Percentiles rank a stretch among this genome's conserved stretches.
phyloP scores from a whole-genome alignment of 345 rosid species.

The Pugionium dolabratum region DNA sequence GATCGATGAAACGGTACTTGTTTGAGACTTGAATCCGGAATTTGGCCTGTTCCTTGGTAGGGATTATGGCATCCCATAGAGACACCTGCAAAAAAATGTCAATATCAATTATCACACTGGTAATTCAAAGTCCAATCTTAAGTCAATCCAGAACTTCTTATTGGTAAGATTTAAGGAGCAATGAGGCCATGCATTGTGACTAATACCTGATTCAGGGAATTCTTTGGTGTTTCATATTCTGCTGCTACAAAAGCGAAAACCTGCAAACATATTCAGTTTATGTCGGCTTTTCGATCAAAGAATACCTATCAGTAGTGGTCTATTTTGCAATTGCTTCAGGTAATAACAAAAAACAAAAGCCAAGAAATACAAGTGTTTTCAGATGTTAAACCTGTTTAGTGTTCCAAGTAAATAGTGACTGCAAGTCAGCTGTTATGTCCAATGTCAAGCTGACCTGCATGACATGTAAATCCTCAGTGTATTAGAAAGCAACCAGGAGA shows the following conservation, averaged over 20 bases:
- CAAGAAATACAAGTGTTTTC: not conserved
- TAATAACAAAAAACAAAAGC: slow-evolving; percentile 6
- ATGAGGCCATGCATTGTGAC: not conserved
- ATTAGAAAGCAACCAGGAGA: not conserved
- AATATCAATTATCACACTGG: not conserved
- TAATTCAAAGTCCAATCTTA: not conserved
- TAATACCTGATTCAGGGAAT: slow-evolving; percentile 84
- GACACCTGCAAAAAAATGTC: slow-evolving; percentile 57
- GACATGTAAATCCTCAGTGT: slow-evolving; percentile 11
- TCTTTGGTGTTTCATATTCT: slow-evolving; percentile 78
- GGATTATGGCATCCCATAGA: slow-evolving; percentile 94
- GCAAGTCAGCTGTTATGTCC: slow-evolving; percentile 85
- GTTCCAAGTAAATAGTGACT: slow-evolving; percentile 94
- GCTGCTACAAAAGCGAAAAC: slow-evolving; percentile 85
- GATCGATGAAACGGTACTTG: slow-evolving; percentile 94
- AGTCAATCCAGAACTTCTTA: not conserved
- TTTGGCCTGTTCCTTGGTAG: slow-evolving; percentile 74
- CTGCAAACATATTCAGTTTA: slow-evolving; percentile 43
- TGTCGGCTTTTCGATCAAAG: not conserved
- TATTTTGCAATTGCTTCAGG: not conserved
- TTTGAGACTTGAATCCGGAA: slow-evolving; percentile 73
- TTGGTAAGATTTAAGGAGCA: not conserved
- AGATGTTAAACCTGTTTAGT: slow-evolving; percentile 76
- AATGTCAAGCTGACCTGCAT: slow-evolving; percentile 84
- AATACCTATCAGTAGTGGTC: not conserved